phyloP scores from a whole-genome alignment of 192 early-diverging fungal genomes.

The Backusella circina region DNA sequence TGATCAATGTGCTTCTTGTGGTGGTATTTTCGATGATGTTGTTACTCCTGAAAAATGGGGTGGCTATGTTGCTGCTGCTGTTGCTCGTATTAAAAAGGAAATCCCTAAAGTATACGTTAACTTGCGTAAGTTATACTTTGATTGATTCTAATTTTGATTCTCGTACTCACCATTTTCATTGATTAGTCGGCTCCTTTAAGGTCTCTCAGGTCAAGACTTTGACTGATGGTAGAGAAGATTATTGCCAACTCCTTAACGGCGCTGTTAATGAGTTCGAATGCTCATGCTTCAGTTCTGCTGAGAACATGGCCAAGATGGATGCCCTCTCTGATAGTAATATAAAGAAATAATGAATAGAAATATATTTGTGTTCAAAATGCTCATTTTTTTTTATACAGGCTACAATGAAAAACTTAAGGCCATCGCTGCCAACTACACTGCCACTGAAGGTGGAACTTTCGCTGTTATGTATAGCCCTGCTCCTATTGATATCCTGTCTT shows the following conservation, averaged over 20 bases:
- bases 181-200: constrained; percentile 17
- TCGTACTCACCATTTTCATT: neutral
- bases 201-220: constrained; percentile 21
- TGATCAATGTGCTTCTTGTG: constrained; percentile 19
- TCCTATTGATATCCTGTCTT: constrained; percentile 1
- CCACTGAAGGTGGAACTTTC: neutral
- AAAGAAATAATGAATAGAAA: neutral
- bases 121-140: constrained; percentile 10
- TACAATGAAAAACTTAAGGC: constrained; percentile 11
- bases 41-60: neutral
- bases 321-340: constrained; percentile 8
- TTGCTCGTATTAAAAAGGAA: constrained; percentile 8
- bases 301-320: constrained; percentile 14
- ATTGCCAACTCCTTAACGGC: constrained; percentile 3
- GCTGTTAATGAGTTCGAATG: constrained; percentile 15
- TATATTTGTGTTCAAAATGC: neutral
- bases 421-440: constrained; percentile 15
- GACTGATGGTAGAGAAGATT: constrained; percentile 5
- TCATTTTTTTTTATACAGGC: neutral
- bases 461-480: constrained; percentile 13
- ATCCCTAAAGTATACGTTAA: constrained; percentile 16
- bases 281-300: constrained; percentile 2
- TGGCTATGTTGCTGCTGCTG: constrained; percentile 6
- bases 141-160: neutral
- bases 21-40: neutral